These are phyloP conservation scores for Porogramme epimiltina DNA, from an alignment of 1,284 basidiomycete species.

Conservation along the genomic window DNA sequence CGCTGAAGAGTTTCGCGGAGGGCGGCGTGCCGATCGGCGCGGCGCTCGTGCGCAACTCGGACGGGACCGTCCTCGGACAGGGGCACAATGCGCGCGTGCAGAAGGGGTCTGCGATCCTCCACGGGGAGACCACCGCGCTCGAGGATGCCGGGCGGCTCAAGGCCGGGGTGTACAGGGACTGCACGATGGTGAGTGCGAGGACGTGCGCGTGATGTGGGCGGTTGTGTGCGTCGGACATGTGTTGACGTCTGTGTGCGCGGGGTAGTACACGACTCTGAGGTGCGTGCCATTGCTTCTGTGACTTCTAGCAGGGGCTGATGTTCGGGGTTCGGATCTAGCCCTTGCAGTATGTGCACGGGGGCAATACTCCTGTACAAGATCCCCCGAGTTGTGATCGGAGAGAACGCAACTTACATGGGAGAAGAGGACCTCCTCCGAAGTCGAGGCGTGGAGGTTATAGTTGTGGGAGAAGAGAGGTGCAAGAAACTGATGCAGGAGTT, in stretches of 20 bases:
- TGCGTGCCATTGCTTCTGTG: slow-evolving; percentile 15
- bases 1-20: slow-evolving; percentile 43
- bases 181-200: slow-evolving; percentile 45
- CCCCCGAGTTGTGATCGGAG: slow-evolving; percentile 61
- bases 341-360: slow-evolving; percentile 66
- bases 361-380: slow-evolving; percentile 62
- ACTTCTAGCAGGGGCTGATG: background rate
- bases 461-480: slow-evolving; percentile 46
- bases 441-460: slow-evolving; percentile 54
- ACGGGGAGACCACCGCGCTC: slow-evolving; percentile 57
- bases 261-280: slow-evolving; percentile 54
- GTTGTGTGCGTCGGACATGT: slow-evolving; percentile 1
- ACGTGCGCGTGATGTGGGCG: background rate
- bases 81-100: slow-evolving; percentile 59
- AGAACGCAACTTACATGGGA: slow-evolving; percentile 52
- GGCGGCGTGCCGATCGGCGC: slow-evolving; percentile 65
- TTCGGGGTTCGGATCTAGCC: slow-evolving; percentile 34
- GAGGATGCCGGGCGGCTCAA: slow-evolving; percentile 50
- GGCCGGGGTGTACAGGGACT: slow-evolving; percentile 43
- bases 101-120: slow-evolving; percentile 51
- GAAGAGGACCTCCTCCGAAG: slow-evolving; percentile 50
- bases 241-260: background rate
- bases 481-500: slow-evolving; percentile 22
- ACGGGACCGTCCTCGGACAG: slow-evolving; percentile 41
- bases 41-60: slow-evolving; percentile 37